Percentiles rank a stretch among this genome's conserved stretches.
Conservation (phyloP, 495 filamentous ascomycete species). For the Lindgomyces ingoldianus region DNA sequence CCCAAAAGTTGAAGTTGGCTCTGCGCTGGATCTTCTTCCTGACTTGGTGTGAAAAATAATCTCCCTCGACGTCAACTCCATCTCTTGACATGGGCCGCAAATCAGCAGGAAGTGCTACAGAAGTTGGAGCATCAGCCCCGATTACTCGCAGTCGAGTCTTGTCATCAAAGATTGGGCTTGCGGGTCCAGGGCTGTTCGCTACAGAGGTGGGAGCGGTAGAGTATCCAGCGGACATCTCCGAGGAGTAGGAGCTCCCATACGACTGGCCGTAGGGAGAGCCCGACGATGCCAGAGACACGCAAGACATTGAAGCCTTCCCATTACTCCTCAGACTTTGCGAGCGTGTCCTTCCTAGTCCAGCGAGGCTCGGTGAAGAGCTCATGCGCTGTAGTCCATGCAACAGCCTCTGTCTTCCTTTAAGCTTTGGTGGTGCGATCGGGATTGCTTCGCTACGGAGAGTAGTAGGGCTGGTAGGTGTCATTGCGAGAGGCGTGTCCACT, state of each 20-base stretch:
- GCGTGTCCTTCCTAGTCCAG: slow-evolving; percentile 60
- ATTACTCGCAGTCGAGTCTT: slow-evolving; percentile 56
- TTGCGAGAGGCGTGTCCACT: slow-evolving; percentile 20
- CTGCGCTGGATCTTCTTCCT: slow-evolving; percentile 46
- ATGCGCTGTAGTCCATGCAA: slow-evolving; percentile 83
- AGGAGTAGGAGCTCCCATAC: slow-evolving; percentile 58
- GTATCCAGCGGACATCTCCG: slow-evolving; percentile 61
- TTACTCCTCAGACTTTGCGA: slow-evolving; percentile 62
- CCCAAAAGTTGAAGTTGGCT: slow-evolving; percentile 71
- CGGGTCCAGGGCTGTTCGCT: slow-evolving; percentile 52
- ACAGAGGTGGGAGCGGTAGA: slow-evolving; percentile 66
- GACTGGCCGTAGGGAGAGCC: slow-evolving; percentile 54
- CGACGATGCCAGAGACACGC: slow-evolving; percentile 73
- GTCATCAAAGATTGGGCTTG: slow-evolving; percentile 46
- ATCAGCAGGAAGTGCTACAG: slow-evolving; percentile 66
- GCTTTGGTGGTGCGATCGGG: slow-evolving; percentile 51
- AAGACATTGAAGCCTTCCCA: slow-evolving; percentile 79
- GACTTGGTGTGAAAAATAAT: slow-evolving; percentile 52
- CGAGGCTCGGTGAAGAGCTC: slow-evolving; percentile 78
- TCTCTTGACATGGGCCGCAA: slow-evolving; percentile 53
- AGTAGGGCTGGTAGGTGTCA: slow-evolving; percentile 1
- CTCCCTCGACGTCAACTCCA: slow-evolving; percentile 43
- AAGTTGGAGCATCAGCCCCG: slow-evolving; percentile 49
- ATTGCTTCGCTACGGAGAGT: slow-evolving; percentile 28
- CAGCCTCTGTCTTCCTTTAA: slow-evolving; percentile 72